A percentile compares a stretch with the other conserved stretches of the same genome.
Evolutionary conservation across 306 rosid genomes (phyloP).

Genomic region (Malus sieversii): DNA sequence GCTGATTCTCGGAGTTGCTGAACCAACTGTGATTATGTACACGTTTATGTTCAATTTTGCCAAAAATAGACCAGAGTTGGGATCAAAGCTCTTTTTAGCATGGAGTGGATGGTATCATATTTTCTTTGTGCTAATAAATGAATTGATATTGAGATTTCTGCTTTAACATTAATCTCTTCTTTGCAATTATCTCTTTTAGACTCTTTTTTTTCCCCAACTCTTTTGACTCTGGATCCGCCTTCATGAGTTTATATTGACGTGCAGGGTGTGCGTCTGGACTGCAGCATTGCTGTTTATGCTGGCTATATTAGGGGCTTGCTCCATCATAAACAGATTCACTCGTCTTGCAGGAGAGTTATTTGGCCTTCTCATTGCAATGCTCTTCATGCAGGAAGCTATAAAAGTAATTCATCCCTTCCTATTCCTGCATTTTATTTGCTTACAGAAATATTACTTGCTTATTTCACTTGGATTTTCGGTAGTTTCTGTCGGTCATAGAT

Average conservation of each 20-base stretch:
- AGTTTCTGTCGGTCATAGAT: background rate
- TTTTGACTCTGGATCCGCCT: background rate
- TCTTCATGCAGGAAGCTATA: conserved; percentile 80
- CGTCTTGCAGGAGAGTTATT: conserved; percentile 76
- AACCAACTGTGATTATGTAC: conserved; percentile 83
- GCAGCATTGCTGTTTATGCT: conserved; percentile 57
- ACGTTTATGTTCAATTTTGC: conserved; percentile 78
- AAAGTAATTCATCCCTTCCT: conserved; percentile 36
- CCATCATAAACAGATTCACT: conserved; percentile 75
- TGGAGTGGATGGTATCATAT: conserved; percentile 66
- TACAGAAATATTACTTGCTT: conserved; percentile 1
- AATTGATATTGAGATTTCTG: background rate
- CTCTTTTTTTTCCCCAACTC: background rate
- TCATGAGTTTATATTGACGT: conserved; percentile 7
- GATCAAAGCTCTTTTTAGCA: conserved; percentile 68
- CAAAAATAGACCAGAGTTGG: conserved; percentile 63
- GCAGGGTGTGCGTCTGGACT: conserved; percentile 82
- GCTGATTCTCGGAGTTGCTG: conserved; percentile 81
- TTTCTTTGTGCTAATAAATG: conserved; percentile 4
- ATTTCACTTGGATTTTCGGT: background rate
- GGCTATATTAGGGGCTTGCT: conserved; percentile 75
- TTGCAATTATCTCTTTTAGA: background rate
- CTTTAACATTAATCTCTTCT: background rate
- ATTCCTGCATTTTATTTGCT: background rate
- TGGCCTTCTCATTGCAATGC: conserved; percentile 80